phyloP scores from a whole-genome alignment of 2,329 filamentous ascomycete species.

The Colletotrichum eremochloae region DNA sequence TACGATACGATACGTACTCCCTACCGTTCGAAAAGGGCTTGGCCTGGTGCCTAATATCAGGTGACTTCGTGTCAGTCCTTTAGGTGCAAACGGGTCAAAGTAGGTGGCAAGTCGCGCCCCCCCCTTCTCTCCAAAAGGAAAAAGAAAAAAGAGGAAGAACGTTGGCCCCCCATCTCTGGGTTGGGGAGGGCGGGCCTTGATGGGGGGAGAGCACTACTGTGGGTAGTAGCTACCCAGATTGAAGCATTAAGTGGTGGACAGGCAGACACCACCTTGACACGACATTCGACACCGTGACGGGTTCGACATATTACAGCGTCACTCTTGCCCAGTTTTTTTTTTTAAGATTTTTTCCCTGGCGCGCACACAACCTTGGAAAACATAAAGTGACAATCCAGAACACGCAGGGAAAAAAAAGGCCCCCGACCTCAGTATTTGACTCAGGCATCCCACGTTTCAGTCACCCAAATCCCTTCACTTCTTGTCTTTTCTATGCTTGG shows the following conservation, averaged over 20 bases:
- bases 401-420: neutral
- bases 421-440: constrained; percentile 32
- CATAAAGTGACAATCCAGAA: neutral
- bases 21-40: constrained; percentile 28
- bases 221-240: neutral
- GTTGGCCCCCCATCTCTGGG: neutral
- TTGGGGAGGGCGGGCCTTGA: neutral
- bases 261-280: neutral
- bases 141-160: neutral
- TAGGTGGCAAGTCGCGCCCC: constrained; percentile 44
- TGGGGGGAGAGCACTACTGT: neutral
- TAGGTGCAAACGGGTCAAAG: constrained; percentile 36
- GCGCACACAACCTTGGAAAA: constrained; percentile 5
- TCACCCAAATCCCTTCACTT: neutral
- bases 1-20: neutral
- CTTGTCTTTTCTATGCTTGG: neutral
- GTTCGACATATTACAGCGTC: neutral
- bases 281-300: neutral
- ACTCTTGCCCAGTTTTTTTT: constrained; percentile 10
- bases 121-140: neutral
- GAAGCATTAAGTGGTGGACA: neutral
- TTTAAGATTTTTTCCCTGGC: neutral
- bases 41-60: constrained; percentile 55
- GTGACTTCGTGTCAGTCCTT: constrained; percentile 52
- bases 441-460: constrained; percentile 35